A percentile compares a stretch with the other conserved stretches of the same genome.
Evolutionary conservation across 768 basidiomycete species (phyloP).

Genomic region (Kwoniella sp.): DNA sequence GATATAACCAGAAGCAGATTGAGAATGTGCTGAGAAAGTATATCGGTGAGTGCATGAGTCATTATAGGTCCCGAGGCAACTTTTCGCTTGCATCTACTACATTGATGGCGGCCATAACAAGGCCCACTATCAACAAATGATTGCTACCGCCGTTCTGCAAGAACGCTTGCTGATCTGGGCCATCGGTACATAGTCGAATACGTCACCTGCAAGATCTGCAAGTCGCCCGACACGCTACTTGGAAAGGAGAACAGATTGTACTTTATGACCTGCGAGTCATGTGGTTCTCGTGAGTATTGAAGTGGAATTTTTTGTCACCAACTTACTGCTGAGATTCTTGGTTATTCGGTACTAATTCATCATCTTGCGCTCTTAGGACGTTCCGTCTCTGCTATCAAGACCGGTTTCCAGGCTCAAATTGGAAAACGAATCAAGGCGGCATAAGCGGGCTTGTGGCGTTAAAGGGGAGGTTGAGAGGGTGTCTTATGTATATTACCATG

Average conservation of each 20-base stretch:
- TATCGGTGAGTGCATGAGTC: conserved; percentile 84
- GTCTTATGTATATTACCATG: conserved; percentile 15
- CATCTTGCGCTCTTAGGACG: no score
- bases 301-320: no score
- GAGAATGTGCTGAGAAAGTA: conserved; percentile 95
- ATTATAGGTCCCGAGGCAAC: no score
- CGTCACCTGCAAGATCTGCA: conserved; percentile 99
- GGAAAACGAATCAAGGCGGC: conserved; percentile 54
- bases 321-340: no score
- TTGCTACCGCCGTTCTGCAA: no score
- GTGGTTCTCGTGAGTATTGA: conserved; percentile 54
- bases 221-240: conserved; percentile 94
- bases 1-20: conserved; percentile 97
- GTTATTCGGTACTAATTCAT: no score
- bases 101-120: no score
- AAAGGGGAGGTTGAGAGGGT: background rate
- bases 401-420: conserved; percentile 90
- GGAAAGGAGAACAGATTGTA: conserved; percentile 98
- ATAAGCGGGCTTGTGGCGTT: conserved; percentile 8
- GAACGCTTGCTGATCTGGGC: background rate
- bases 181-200: conserved; percentile 72
- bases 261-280: conserved; percentile 64
- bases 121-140: no score
- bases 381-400: conserved; percentile 95
- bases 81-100: no score